Evolutionary conservation across 2,329 filamentous ascomycete genomes (phyloP).

Genomic region (Alternaria sp.): DNA sequence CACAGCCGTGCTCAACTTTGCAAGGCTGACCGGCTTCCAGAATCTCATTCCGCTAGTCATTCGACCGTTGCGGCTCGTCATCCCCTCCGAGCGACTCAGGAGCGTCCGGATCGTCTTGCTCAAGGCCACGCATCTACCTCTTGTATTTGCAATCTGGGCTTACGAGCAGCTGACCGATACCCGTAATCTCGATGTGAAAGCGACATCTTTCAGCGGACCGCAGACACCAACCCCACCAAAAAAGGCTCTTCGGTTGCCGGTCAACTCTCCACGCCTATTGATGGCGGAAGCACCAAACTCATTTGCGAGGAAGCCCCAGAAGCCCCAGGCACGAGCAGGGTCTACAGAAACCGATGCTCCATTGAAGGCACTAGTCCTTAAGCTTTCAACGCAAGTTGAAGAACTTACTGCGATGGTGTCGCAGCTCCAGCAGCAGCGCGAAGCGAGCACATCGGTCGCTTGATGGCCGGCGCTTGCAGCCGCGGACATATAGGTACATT

Average conservation of each 20-base stretch:
- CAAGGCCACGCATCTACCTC: constrained; percentile 67
- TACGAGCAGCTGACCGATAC: constrained; percentile 61
- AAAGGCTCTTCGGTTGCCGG: constrained; percentile 36
- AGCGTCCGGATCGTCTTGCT: constrained; percentile 64
- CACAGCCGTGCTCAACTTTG: constrained; percentile 4
- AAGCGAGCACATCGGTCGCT: constrained; percentile 36
- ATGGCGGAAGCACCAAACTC: constrained; percentile 31
- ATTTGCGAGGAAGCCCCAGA: constrained; percentile 20
- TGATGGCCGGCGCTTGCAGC: constrained; percentile 47
- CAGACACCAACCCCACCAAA: constrained; percentile 35
- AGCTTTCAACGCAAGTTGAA: constrained; percentile 49
- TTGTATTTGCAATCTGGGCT: constrained; percentile 71
- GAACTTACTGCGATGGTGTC: constrained; percentile 49
- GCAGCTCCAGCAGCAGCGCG: constrained; percentile 45
- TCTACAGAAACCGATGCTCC: constrained; percentile 38
- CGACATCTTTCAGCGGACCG: constrained; percentile 41
- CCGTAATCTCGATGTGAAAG: constrained; percentile 24
- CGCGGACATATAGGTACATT: constrained; percentile 22
- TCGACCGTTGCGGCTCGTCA: constrained; percentile 72
- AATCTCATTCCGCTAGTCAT: constrained; percentile 78
- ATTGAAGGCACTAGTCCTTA: constrained; percentile 46
- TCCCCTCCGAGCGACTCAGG: constrained; percentile 70
- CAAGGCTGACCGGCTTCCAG: constrained; percentile 50
- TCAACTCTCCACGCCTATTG: constrained; percentile 42
- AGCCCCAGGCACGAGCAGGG: constrained; percentile 31